A percentile compares a stretch with the other conserved stretches of the same genome.
phyloP scores from a whole-genome alignment of 2,329 filamentous ascomycete species.

The Pseudogymnoascus destructans region DNA sequence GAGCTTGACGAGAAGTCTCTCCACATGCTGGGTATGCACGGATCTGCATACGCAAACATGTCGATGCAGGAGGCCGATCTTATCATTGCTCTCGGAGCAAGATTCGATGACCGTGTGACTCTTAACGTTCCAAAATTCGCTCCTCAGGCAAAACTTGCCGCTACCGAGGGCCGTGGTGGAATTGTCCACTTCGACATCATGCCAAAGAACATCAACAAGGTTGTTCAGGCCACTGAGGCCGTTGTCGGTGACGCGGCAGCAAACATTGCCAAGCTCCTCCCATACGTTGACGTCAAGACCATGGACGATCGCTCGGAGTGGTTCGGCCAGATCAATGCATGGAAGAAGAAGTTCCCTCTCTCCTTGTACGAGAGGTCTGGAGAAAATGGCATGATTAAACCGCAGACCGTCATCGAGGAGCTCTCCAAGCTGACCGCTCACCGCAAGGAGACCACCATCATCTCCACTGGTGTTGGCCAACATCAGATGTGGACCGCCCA shows the following conservation, averaged over 20 bases:
- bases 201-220: slow-evolving; percentile 99
- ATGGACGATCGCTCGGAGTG: slow-evolving; percentile 62
- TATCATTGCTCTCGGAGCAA: slow-evolving; percentile 83
- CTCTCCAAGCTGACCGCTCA: slow-evolving; percentile 71
- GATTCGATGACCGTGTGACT: slow-evolving; percentile 95
- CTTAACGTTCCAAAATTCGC: slow-evolving; percentile 73
- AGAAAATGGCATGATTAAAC: slow-evolving; percentile 73
- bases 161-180: slow-evolving; percentile 72
- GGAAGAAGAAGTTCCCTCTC: slow-evolving; percentile 87
- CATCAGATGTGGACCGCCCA: slow-evolving; percentile 99
- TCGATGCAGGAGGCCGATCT: slow-evolving; percentile 94
- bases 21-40: slow-evolving; percentile 99
- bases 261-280: slow-evolving; percentile 65
- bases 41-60: slow-evolving; percentile 94
- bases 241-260: slow-evolving; percentile 82
- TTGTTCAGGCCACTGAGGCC: slow-evolving; percentile 89
- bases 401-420: slow-evolving; percentile 82
- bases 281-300: slow-evolving; percentile 49
- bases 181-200: slow-evolving; percentile 97
- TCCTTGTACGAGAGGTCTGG: slow-evolving; percentile 67
- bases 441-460: slow-evolving; percentile 73
- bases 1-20: slow-evolving; percentile 88
- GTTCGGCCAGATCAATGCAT: slow-evolving; percentile 79
- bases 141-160: slow-evolving; percentile 73
- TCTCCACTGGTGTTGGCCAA: slow-evolving; percentile 89